Percentiles rank a stretch among this genome's conserved stretches.
These are phyloP conservation scores for Xanthoconium separans DNA, from an alignment of 1,284 basidiomycete genomes.

Conservation along the genomic window DNA sequence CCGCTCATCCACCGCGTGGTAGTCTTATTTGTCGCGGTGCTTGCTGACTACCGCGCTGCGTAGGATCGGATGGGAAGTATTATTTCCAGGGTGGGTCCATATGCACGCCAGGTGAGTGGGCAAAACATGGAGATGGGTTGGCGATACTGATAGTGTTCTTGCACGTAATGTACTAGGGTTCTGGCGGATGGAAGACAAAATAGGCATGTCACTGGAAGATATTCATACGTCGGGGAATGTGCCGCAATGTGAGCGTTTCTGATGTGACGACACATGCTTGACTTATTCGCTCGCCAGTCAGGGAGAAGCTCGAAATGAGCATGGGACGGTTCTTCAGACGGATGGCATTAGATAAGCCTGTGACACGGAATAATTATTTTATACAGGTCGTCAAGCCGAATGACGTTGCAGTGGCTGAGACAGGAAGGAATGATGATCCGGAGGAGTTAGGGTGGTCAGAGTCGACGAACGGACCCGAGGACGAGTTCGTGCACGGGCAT, in stretches of 20 bases:
- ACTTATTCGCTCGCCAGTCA: slow-evolving; percentile 38
- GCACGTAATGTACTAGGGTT: slow-evolving; percentile 47
- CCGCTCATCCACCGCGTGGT: slow-evolving; percentile 10
- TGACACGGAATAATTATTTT: slow-evolving; percentile 70
- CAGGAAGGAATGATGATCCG: slow-evolving; percentile 43
- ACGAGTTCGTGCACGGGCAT: slow-evolving; percentile 43
- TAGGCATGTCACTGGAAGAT: slow-evolving; percentile 67
- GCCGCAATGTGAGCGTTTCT: slow-evolving; percentile 56
- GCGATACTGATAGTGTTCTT: not conserved
- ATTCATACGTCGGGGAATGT: slow-evolving; percentile 66
- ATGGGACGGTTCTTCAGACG: slow-evolving; percentile 69
- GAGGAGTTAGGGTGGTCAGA: slow-evolving; percentile 70
- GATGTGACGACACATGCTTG: not conserved
- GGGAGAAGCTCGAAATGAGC: slow-evolving; percentile 61
- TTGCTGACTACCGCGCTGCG: slow-evolving; percentile 17
- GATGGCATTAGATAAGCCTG: slow-evolving; percentile 63
- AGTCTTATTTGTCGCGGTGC: slow-evolving; percentile 15
- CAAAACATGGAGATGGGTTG: not conserved
- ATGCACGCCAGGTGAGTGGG: slow-evolving; percentile 54
- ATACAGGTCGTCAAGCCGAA: slow-evolving; percentile 50
- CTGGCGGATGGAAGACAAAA: slow-evolving; percentile 76
- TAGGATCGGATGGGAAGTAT: slow-evolving; percentile 61
- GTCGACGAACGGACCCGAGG: slow-evolving; percentile 65
- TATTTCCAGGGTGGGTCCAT: slow-evolving; percentile 74
- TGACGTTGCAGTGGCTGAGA: slow-evolving; percentile 10